Evolutionary conservation across 78 protist species (phyloP).

Genomic region (Abeoforma whisleri): DNA sequence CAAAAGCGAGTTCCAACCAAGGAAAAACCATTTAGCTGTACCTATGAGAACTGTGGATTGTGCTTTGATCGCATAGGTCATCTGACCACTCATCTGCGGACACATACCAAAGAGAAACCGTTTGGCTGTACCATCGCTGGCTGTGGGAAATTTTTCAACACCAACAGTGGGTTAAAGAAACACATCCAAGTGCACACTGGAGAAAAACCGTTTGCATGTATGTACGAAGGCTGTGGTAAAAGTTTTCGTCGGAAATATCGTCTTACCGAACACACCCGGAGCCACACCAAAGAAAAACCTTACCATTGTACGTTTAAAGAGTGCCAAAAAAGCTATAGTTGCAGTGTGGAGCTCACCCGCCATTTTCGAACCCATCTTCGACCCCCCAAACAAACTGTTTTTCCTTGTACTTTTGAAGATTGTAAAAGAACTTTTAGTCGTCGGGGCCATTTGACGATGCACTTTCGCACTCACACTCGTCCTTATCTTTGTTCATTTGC

Average conservation of each 20-base stretch:
- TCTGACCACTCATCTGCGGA: constrained; percentile 53
- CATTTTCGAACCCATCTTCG: constrained; percentile 43
- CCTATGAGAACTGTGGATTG: constrained; percentile 44
- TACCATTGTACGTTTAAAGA: not conserved
- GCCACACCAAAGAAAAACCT: constrained; percentile 35
- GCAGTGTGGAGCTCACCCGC: constrained; percentile 12
- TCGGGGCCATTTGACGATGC: too few relatives aligned
- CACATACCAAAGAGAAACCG: constrained; percentile 59
- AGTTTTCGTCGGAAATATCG: constrained; percentile 52
- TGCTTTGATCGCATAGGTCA: constrained; percentile 47
- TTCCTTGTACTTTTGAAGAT: constrained; percentile 46
- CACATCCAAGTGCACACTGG: constrained; percentile 53
- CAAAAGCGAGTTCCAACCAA: constrained; percentile 42
- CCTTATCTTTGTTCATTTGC: too few relatives aligned
- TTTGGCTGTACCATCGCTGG: constrained; percentile 49
- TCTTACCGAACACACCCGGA: constrained; percentile 33
- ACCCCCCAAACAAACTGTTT: too few relatives aligned
- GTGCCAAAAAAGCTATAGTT: constrained; percentile 21
- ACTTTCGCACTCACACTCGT: too few relatives aligned
- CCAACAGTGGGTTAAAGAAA: not conserved
- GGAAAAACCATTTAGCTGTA: constrained; percentile 40
- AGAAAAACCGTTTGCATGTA: constrained; percentile 59
- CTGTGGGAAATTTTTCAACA: constrained; percentile 49
- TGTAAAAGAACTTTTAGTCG: constrained; percentile 53
- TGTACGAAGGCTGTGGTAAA: constrained; percentile 51